Evolutionary conservation across 305 asterid genomes (phyloP).

Genomic region (Plantago lanceolata): DNA sequence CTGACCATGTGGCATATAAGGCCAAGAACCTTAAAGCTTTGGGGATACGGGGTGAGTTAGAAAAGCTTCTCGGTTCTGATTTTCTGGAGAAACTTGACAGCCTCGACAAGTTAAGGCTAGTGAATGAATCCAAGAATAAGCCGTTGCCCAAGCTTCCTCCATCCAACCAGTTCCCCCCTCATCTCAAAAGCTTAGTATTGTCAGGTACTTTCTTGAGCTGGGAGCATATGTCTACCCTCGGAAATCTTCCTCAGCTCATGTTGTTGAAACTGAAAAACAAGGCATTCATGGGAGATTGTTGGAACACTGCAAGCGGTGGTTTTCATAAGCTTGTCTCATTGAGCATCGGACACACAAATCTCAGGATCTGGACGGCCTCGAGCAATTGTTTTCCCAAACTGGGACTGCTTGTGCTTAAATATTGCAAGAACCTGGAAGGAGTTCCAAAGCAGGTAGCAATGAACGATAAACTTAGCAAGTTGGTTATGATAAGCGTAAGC

Average conservation of each 20-base stretch:
- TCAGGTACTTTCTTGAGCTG: background rate
- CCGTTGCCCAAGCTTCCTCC: background rate
- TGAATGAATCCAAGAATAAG: background rate
- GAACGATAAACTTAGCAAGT: background rate
- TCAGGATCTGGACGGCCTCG: background rate
- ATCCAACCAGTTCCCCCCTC: background rate
- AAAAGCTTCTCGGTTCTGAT: background rate
- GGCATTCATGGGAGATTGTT: background rate
- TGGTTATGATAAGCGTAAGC: background rate
- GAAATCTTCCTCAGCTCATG: background rate
- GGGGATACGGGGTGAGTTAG: background rate
- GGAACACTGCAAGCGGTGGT: background rate
- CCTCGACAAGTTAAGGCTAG: background rate
- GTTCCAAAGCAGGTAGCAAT: background rate
- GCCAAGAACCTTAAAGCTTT: background rate
- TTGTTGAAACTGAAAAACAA: background rate
- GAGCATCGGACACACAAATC: background rate
- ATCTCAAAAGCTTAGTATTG: background rate
- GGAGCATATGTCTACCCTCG: background rate
- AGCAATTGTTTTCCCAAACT: background rate
- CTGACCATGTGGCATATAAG: background rate
- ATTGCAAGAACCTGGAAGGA: constrained; percentile 10
- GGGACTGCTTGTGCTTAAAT: background rate
- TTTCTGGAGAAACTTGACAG: background rate
- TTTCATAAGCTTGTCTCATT: background rate